Percentiles rank a stretch among this genome's conserved stretches.
phyloP scores from a whole-genome alignment of 192 early-diverging fungal genomes.

The Coemansia sp. region DNA sequence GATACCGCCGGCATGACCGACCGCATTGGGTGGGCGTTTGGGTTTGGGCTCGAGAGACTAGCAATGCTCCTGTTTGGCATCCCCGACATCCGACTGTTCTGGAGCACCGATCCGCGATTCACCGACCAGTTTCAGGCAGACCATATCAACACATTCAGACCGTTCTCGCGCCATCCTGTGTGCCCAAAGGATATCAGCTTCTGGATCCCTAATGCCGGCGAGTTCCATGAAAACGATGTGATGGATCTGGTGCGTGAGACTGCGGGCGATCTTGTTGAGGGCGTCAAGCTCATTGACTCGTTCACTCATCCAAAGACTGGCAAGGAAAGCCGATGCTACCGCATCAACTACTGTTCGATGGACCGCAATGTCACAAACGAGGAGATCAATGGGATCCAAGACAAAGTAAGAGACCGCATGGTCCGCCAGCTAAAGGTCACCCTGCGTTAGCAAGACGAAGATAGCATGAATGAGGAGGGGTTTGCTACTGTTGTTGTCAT shows the following conservation, averaged over 20 bases:
- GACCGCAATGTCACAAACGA: slow-evolving; percentile 92
- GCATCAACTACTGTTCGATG: slow-evolving; percentile 96
- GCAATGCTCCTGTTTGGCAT: slow-evolving; percentile 96
- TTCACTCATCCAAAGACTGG: slow-evolving; percentile 88
- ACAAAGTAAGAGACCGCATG: slow-evolving; percentile 67
- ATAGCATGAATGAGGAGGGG: too few relatives aligned
- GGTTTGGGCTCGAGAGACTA: slow-evolving; percentile 93
- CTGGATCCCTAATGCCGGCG: slow-evolving; percentile 63
- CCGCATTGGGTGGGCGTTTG: slow-evolving; percentile 96
- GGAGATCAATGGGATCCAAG: slow-evolving; percentile 93
- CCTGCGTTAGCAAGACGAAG: slow-evolving; percentile 59
- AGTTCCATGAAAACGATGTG: slow-evolving; percentile 93
- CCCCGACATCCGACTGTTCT: slow-evolving; percentile 95
- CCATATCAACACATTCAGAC: slow-evolving; percentile 73
- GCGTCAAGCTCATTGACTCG: slow-evolving; percentile 85
- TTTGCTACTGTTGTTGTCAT: too few relatives aligned
- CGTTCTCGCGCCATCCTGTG: slow-evolving; percentile 87
- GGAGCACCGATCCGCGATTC: slow-evolving; percentile 88
- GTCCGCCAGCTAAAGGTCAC: slow-evolving; percentile 69
- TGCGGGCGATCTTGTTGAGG: slow-evolving; percentile 91
- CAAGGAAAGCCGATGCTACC: slow-evolving; percentile 80
- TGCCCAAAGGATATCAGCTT: slow-evolving; percentile 97
- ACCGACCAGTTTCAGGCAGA: slow-evolving; percentile 74
- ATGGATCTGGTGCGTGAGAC: slow-evolving; percentile 87
- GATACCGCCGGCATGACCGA: slow-evolving; percentile 66